Conservation (phyloP, 177 flowering plant species). For the Vitis hybrid region DNA sequence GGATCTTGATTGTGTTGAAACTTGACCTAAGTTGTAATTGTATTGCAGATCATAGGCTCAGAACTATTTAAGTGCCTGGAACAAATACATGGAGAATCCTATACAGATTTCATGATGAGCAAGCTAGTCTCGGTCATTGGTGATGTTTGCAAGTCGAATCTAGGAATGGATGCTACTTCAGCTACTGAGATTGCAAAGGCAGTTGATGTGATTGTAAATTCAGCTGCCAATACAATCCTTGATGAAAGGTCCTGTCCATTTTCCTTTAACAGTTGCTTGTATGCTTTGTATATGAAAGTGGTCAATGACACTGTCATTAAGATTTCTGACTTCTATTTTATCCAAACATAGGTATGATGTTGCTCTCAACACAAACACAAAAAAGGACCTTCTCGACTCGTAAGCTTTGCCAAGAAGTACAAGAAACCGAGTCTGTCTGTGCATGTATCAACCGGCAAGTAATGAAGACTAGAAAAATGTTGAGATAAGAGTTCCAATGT, state of each 20-base stretch:
- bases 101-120: conserved; percentile 11
- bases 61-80: conserved; percentile 9
- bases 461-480: neutral
- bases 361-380: conserved; percentile 7
- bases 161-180: conserved; percentile 7
- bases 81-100: conserved; percentile 8
- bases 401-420: conserved; percentile 11
- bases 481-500: neutral
- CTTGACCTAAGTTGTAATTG: neutral
- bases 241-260: conserved; percentile 10
- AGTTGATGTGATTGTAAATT: conserved; percentile 9
- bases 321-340: too few species aligned
- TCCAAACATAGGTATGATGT: conserved; percentile 8
- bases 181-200: neutral
- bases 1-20: neutral
- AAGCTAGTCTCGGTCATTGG: conserved; percentile 11
- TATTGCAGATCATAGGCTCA: conserved; percentile 5
- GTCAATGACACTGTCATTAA: too few species aligned
- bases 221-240: conserved; percentile 12
- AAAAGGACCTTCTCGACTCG: neutral
- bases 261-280: too few species aligned
- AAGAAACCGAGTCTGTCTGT: conserved; percentile 6
- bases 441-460: conserved; percentile 11
- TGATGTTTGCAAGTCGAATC: conserved; percentile 2
- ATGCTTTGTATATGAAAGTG: too few species aligned